Evolutionary conservation across 345 rosid genomes (phyloP), one percentile per base, ranked within the genome.

Genomic region (Rhizophora mangle): DNA sequence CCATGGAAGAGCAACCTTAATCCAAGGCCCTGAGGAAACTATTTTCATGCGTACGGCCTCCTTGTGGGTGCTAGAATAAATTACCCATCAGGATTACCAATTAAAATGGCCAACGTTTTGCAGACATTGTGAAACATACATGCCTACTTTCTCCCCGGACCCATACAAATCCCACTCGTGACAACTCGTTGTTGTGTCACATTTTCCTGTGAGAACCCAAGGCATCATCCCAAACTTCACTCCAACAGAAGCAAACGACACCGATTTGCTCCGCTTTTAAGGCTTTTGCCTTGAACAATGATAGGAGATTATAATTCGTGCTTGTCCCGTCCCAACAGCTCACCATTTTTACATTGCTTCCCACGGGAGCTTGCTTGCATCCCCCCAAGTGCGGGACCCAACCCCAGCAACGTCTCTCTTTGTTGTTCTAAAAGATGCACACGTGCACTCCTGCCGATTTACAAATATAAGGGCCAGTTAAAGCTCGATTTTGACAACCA

Each of bases 361-460:
- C 57, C 11, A n/a, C 6, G 22, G 22, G 1, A 19, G 22, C 26
- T 6, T 7, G 22, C 57, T 3, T 55, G n/a, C n/a, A n/a, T n/a
- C n/a, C 29, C 22, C 21, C 59, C 21, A 19, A 2, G 5, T 37
- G 47, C 27, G 71, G 78, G 65, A 6, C 59, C 27, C 47, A 10
- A 39, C 47, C 73, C 73, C 59, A 49, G 7, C 27, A 71, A 49
- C 77, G 75, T 65, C 68, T 67, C 64, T 67, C 73, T 61, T 29
- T 9, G 60, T 56, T n/a, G 22, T 4, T 60, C 1, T 30, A 69
- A 79, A 68, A 46, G 63, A 69, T 24, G 52, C 84, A 81, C 90
- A 82, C 88, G 88, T 86, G 90, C 86, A 68, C 70, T 47, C 62
- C 69, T 60, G 73, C 71, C 67, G 53, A 47, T 64, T 71, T 81